These are phyloP conservation scores for Alternaria sp. DNA, from an alignment of 2,329 filamentous ascomycete species.

Conservation along the genomic window DNA sequence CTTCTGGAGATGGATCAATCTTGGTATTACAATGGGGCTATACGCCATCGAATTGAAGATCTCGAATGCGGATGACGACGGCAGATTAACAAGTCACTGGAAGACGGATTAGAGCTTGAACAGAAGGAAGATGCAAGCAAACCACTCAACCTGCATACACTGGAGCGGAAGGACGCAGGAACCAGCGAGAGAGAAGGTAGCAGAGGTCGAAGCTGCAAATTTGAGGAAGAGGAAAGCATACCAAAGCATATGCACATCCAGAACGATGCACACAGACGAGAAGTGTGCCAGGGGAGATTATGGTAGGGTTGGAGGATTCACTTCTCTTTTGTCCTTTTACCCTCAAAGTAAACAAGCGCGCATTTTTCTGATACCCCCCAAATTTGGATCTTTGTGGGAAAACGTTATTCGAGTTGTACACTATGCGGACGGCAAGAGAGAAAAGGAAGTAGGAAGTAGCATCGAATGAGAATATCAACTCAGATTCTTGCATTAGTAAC, in stretches of 20 bases:
- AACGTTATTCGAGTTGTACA: background rate
- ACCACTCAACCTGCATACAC: background rate
- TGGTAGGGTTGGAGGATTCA: background rate
- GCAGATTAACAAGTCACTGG: constrained; percentile 80
- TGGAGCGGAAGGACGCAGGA: background rate
- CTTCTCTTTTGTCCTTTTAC: constrained; percentile 1
- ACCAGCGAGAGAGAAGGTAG: background rate
- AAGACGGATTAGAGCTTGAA: constrained; percentile 75
- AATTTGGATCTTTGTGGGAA: constrained; percentile 29
- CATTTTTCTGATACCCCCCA: constrained; percentile 39
- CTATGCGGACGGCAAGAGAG: background rate
- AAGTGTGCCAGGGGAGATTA: background rate
- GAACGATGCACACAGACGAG: background rate
- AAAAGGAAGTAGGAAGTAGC: background rate
- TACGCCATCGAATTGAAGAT: constrained; percentile 93
- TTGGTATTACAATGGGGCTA: constrained; percentile 85
- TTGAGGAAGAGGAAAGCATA: background rate
- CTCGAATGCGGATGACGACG: constrained; percentile 81
- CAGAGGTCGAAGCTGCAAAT: background rate
- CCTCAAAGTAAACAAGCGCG: constrained; percentile 15
- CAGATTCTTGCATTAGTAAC: background rate
- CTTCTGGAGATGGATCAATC: constrained; percentile 92
- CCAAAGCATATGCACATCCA: background rate
- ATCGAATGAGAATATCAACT: background rate
- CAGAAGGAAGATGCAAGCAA: background rate